Conservation (phyloP, 2,329 filamentous ascomycete genomes). For the Aaosphaeria pasadenensis region DNA sequence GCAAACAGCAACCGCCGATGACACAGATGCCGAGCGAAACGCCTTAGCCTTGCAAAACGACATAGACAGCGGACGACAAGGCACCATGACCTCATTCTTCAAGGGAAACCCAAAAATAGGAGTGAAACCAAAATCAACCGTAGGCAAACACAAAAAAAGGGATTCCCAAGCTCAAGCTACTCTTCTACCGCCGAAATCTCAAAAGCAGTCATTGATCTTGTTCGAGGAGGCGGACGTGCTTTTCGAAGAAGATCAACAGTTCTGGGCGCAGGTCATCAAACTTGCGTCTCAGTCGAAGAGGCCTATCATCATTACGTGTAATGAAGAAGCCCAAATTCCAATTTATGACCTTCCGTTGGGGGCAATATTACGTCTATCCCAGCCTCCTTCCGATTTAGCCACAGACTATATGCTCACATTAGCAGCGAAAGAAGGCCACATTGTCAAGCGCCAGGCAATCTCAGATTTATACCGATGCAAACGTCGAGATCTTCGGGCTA, state of each 20-base stretch:
- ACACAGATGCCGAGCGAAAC: slow-evolving; percentile 36
- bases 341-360: slow-evolving; percentile 72
- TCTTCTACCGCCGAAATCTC: slow-evolving; percentile 42
- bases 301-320: slow-evolving; percentile 94
- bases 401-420: slow-evolving; percentile 78
- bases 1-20: slow-evolving; percentile 8
- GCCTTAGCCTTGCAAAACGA: slow-evolving; percentile 54
- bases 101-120: slow-evolving; percentile 33
- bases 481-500: slow-evolving; percentile 70
- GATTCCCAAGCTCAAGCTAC: slow-evolving; percentile 16
- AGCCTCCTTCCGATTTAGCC: slow-evolving; percentile 64
- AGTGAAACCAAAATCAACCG: slow-evolving; percentile 7
- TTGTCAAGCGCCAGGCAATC: slow-evolving; percentile 66
- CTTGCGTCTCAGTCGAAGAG: slow-evolving; percentile 83
- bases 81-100: slow-evolving; percentile 80
- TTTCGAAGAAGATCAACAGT: slow-evolving; percentile 93
- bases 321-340: slow-evolving; percentile 80
- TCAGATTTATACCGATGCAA: slow-evolving; percentile 68
- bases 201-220: slow-evolving; percentile 92
- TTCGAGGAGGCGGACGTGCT: slow-evolving; percentile 92
- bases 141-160: slow-evolving; percentile 17
- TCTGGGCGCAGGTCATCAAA: slow-evolving; percentile 78
- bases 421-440: slow-evolving; percentile 85
- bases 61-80: slow-evolving; percentile 67
- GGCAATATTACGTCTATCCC: slow-evolving; percentile 74